A percentile compares a stretch with the other conserved stretches of the same genome.
Evolutionary conservation across 331 rosid genomes (phyloP).

Genomic region (Malus hybrid): DNA sequence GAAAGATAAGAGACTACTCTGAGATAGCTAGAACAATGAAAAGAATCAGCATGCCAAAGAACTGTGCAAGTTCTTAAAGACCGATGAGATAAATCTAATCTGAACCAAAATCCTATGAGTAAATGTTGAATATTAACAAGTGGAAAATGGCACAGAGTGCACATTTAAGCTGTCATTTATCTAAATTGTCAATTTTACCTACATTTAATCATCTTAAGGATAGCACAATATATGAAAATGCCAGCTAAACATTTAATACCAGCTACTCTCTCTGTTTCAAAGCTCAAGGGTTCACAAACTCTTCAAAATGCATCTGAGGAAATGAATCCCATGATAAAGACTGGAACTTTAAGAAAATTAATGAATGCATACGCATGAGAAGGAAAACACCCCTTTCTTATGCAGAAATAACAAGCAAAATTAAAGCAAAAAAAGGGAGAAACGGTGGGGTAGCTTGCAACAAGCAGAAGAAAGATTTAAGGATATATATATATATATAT

Average conservation of each 20-base stretch:
- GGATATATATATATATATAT: too few species aligned
- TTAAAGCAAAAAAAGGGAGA: neutral
- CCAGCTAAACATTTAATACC: neutral
- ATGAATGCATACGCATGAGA: neutral
- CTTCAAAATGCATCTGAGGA: neutral
- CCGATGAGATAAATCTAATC: neutral
- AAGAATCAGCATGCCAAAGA: neutral
- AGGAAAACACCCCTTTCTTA: slow-evolving; percentile 10
- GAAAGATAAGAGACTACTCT: neutral
- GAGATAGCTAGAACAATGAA: neutral
- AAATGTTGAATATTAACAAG: too few species aligned
- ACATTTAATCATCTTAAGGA: too few species aligned
- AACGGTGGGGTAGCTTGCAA: neutral
- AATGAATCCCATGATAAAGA: slow-evolving; percentile 1
- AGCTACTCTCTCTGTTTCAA: neutral
- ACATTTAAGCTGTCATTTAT: neutral
- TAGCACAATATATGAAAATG: neutral
- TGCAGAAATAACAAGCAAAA: slow-evolving; percentile 13
- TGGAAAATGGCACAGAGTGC: neutral
- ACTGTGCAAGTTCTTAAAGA: neutral
- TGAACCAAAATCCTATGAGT: neutral
- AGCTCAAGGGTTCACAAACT: neutral
- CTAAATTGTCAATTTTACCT: neutral
- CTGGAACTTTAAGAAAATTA: slow-evolving; percentile 1
- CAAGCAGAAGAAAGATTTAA: neutral